phyloP scores from a whole-genome alignment of 176 grass and related monocot species.

The Puccinellia tenuiflora region DNA sequence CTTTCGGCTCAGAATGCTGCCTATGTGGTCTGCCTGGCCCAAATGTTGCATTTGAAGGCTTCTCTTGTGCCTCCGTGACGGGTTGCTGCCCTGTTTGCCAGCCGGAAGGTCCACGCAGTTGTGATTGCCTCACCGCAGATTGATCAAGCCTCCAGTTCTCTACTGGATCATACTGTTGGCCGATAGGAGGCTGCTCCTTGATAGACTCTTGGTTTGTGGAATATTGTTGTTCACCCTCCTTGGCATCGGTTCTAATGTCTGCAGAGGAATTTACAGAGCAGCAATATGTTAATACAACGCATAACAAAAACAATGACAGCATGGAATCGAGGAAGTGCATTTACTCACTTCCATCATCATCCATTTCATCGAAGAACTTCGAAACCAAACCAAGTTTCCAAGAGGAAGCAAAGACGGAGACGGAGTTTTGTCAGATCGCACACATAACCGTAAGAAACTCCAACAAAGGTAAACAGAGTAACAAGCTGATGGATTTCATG shows the following conservation, averaged over 20 bases:
- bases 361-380: conserved; percentile 73
- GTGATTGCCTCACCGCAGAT: conserved; percentile 14
- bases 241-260: conserved; percentile 33
- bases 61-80: neutral
- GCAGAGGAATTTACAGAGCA: neutral
- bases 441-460: neutral
- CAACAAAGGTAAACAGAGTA: neutral
- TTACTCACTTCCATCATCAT: conserved; percentile 79
- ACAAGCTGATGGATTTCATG: neutral
- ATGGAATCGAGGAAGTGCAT: neutral
- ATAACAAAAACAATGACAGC: neutral
- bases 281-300: neutral
- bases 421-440: conserved; percentile 33
- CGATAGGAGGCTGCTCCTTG: neutral
- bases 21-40: conserved; percentile 28
- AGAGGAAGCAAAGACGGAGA: neutral
- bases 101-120: neutral
- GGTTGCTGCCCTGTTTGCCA: conserved; percentile 26
- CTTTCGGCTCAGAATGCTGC: neutral
- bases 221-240: neutral
- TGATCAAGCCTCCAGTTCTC: conserved; percentile 42
- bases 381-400: conserved; percentile 25
- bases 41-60: conserved; percentile 22
- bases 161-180: conserved; percentile 35
- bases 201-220: conserved; percentile 14